phyloP scores from a whole-genome alignment of 192 early-diverging fungal genomes.

The Rhizophlyctis rosea region DNA sequence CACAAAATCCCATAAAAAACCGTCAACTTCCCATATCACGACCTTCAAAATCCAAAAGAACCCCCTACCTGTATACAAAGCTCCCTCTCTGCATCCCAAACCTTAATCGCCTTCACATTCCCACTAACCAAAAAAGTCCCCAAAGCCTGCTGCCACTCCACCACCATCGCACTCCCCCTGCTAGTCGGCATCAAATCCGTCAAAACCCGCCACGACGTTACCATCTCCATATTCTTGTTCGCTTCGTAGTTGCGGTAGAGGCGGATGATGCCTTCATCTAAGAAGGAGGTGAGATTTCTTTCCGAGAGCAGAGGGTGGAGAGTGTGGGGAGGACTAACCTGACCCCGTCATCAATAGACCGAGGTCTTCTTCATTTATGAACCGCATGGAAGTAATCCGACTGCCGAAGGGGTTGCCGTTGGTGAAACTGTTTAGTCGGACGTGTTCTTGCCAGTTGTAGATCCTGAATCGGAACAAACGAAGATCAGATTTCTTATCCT shows the following conservation, averaged over 20 bases:
- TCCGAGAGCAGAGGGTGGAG: background rate
- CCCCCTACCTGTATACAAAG: constrained; percentile 65
- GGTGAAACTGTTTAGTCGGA: constrained; percentile 59
- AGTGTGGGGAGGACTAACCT: constrained; percentile 39
- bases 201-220: constrained; percentile 73
- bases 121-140: constrained; percentile 68
- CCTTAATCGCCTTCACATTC: constrained; percentile 59
- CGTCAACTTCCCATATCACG: background rate
- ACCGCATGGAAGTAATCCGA: constrained; percentile 70
- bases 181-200: constrained; percentile 58
- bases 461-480: constrained; percentile 45
- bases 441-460: constrained; percentile 69
- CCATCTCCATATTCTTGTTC: constrained; percentile 54
- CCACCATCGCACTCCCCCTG: constrained; percentile 49
- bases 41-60: too few relatives aligned
- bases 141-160: constrained; percentile 76
- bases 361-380: constrained; percentile 89
- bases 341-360: constrained; percentile 81
- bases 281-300: background rate
- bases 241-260: constrained; percentile 71
- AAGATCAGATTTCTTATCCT: constrained; percentile 3
- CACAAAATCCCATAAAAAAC: background rate
- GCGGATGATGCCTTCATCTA: constrained; percentile 75
- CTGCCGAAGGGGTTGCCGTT: constrained; percentile 69
- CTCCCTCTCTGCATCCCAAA: constrained; percentile 82